Evolutionary conservation across 2,329 filamentous ascomycete genomes (phyloP).

Genomic region (Triangularia setosa): DNA sequence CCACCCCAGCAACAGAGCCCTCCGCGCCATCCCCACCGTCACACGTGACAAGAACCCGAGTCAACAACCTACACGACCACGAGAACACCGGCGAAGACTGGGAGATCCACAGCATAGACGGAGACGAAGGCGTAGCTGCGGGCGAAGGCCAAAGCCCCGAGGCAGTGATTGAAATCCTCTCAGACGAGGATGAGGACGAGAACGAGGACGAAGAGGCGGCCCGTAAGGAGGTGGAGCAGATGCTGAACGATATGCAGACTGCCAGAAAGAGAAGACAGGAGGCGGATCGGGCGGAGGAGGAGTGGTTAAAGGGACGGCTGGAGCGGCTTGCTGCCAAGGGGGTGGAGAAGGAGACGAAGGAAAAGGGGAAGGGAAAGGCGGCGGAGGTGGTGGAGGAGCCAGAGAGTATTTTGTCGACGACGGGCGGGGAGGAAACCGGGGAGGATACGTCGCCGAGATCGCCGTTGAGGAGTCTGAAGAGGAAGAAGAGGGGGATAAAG

Average conservation of each 20-base stretch:
- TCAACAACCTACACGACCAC: background rate
- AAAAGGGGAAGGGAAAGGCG: background rate
- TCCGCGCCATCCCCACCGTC: background rate
- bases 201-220: background rate
- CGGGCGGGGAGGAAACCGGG: background rate
- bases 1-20: background rate
- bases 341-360: background rate
- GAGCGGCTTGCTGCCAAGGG: background rate
- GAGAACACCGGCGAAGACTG: background rate
- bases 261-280: background rate
- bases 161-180: background rate
- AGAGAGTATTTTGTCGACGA: background rate
- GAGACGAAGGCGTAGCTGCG: background rate
- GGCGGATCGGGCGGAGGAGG: background rate
- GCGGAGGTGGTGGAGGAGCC: background rate
- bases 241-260: background rate
- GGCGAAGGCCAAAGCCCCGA: background rate
- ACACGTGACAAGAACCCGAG: no score
- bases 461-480: background rate
- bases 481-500: background rate
- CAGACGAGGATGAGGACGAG: background rate
- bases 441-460: background rate
- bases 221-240: background rate
- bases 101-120: background rate
- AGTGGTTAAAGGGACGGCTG: background rate